Base-by-base conservation (phyloP, 371 early-diverging fungal species). In the Saksenaea oblongispora region DNA sequence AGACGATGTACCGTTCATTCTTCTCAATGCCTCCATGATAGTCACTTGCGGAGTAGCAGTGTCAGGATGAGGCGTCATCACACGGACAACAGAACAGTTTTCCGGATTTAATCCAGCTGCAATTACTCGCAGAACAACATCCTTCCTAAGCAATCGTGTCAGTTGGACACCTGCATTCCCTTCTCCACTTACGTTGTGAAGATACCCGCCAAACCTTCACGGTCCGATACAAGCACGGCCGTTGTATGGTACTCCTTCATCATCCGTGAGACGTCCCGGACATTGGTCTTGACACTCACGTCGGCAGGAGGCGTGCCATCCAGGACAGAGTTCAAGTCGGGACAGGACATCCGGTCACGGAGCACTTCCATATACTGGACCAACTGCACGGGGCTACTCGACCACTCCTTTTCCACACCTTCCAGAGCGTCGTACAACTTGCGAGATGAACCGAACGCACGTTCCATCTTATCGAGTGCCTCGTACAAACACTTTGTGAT, bases 1-100 rank as follows among this genome's bases (percentile, higher is more conserved):
- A 36, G 53, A 28, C 59, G 36, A 42, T 34, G 18, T 86, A 91
- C 91, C 88, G 76, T 98, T 90, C 91, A 98, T 93, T 75, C 93
- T 95, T 74, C 93, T 93, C 63, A 98, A 84, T 4, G 96, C 98
- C 35, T 97, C 97, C 61, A 97, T 74, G 62, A 98, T 93, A 56
- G 94, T 88, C 34, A 92, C 92, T 28, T 87, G 78, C 14, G 91
- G 84, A 41, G 84, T 69, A 1, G 95, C 94, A n/a, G 93, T 92
- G 78, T 98, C 98, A 8, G 98, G 98, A 64, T 98, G 95, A 58
- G 98, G 98, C 0, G 98, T 98, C 98, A 98, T 96, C n/a, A 97
- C 96, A 63, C 97, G 90, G 34, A 96, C 92, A 47, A 97, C 96
- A 36, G 92, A 90, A 68, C 97, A 97, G 24, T 83, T 93, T 61